Percentiles rank a stretch among this genome's conserved stretches.
Conservation (phyloP, 371 early-diverging fungal genomes). For the Mortierella sp. region DNA sequence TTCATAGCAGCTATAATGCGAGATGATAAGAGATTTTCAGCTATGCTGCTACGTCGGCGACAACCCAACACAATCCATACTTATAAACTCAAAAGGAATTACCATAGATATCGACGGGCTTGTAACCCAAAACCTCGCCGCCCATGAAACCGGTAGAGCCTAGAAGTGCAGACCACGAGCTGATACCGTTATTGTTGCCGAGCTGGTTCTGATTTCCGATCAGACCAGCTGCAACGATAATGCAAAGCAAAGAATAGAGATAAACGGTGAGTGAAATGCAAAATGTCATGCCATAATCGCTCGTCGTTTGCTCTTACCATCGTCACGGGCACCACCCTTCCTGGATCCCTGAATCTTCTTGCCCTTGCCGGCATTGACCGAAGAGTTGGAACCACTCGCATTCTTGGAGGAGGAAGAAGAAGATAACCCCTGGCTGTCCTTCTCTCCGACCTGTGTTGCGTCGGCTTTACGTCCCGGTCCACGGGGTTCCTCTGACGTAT, state of each 20-base stretch:
- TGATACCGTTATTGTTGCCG: neutral
- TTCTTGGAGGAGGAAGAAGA: conserved; percentile 10
- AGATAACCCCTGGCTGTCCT: neutral
- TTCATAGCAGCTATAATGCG: neutral
- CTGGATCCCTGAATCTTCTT: conserved; percentile 15
- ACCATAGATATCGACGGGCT: conserved; percentile 25
- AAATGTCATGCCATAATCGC: neutral
- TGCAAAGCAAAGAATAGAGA: neutral
- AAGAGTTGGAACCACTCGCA: neutral
- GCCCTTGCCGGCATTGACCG: neutral
- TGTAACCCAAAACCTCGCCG: conserved; percentile 12
- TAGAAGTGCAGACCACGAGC: conserved; percentile 19
- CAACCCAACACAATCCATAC: neutral
- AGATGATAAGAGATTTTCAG: neutral
- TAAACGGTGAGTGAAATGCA: too few species aligned
- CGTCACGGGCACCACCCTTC: conserved; percentile 12
- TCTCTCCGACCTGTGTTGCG: neutral
- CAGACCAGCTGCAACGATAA: too few species aligned
- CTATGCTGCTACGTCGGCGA: neutral
- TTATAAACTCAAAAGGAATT: neutral
- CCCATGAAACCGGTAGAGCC: conserved; percentile 17
- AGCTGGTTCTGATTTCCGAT: neutral
- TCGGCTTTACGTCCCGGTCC: conserved; percentile 10
- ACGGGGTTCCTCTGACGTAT: conserved; percentile 8
- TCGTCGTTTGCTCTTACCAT: conserved; percentile 6